These are phyloP conservation scores for Digitaria exilis DNA, from an alignment of 202 grass and related monocot species.

Conservation along the genomic window DNA sequence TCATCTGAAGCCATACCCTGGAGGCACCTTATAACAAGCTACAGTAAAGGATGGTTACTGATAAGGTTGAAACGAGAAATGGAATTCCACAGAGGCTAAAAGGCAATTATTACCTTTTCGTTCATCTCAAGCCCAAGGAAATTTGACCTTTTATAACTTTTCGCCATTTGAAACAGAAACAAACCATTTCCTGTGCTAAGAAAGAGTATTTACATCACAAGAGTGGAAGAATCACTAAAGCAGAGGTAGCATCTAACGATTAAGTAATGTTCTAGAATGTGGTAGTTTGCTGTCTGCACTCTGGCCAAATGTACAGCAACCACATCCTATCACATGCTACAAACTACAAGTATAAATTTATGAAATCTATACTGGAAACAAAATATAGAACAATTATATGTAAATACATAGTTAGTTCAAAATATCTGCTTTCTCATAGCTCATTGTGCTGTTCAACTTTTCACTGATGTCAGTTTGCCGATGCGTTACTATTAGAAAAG, in stretches of 20 bases:
- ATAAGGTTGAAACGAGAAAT: constrained; percentile 25
- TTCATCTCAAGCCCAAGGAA: constrained; percentile 99
- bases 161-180: constrained; percentile 86
- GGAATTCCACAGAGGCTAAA: constrained; percentile 12
- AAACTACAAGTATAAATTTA: constrained; percentile 4
- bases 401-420: constrained; percentile 21
- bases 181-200: constrained; percentile 83
- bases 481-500: not conserved
- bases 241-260: not conserved
- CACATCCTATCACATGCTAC: constrained; percentile 16
- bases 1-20: constrained; percentile 51
- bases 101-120: constrained; percentile 55
- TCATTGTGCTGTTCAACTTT: not conserved
- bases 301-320: constrained; percentile 10
- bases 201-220: constrained; percentile 34
- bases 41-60: constrained; percentile 41
- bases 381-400: not conserved
- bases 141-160: constrained; percentile 58
- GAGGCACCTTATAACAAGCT: constrained; percentile 88
- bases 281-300: constrained; percentile 24
- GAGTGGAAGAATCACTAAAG: not conserved
- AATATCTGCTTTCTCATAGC: constrained; percentile 7
- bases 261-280: not conserved
- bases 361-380: constrained; percentile 30
- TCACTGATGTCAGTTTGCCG: constrained; percentile 24